A percentile compares a stretch with the other conserved stretches of the same genome.
Evolutionary conservation across 148 eudicot genomes (phyloP).

Genomic region (Chenopodium berlandieri): DNA sequence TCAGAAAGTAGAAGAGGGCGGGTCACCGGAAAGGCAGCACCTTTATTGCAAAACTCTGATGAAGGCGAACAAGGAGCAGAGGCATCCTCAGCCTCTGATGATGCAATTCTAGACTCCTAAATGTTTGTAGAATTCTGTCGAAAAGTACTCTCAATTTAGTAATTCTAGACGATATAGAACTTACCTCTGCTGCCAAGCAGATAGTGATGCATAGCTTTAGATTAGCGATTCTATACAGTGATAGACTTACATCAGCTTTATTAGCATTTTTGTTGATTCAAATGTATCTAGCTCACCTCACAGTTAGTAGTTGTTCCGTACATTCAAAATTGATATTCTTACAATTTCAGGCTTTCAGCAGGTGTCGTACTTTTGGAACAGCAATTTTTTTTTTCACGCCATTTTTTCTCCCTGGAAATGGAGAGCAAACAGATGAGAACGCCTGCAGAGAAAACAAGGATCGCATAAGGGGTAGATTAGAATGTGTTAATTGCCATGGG

Average conservation of each 20-base stretch:
- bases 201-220: neutral
- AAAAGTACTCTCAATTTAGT: neutral
- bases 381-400: neutral
- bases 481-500: too few relatives aligned
- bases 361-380: neutral
- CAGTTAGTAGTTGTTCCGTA: neutral
- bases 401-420: too few relatives aligned
- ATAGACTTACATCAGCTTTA: neutral
- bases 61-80: conserved; percentile 44
- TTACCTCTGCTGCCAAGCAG: neutral
- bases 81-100: conserved; percentile 44
- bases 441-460: too few relatives aligned
- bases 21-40: conserved; percentile 23
- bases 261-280: neutral
- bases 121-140: neutral
- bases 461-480: neutral
- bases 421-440: too few relatives aligned
- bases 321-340: neutral
- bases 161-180: neutral
- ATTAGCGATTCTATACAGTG: neutral
- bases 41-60: conserved; percentile 28
- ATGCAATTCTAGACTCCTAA: conserved; percentile 44
- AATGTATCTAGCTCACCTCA: neutral
- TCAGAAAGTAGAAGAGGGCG: conserved; percentile 47
- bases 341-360: neutral